These are phyloP conservation scores for Syzygium syzygioides DNA, from an alignment of 441 rosid genomes.

Conservation along the genomic window DNA sequence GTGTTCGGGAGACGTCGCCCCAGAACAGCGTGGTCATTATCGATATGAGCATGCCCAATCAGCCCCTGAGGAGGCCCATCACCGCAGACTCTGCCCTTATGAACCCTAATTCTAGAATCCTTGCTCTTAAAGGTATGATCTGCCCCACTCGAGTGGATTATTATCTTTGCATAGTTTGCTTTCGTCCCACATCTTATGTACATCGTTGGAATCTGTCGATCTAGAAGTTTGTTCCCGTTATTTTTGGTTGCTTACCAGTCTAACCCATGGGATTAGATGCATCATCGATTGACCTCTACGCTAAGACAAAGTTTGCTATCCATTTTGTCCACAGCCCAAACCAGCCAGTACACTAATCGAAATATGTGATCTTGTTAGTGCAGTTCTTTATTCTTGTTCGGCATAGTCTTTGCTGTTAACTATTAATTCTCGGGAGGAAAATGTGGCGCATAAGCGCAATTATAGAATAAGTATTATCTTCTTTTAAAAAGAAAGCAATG, in stretches of 20 bases:
- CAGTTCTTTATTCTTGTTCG: neutral
- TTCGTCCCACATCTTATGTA: neutral
- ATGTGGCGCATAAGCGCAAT: neutral
- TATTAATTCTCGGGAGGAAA: neutral
- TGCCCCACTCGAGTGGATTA: neutral
- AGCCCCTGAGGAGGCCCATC: conserved; percentile 22
- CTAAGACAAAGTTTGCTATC: neutral
- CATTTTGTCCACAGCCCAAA: neutral
- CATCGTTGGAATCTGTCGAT: neutral
- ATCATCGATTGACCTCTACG: neutral
- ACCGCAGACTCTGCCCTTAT: conserved; percentile 26
- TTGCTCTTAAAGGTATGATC: conserved; percentile 19
- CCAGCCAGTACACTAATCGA: neutral
- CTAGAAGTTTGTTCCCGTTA: neutral
- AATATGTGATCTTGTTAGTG: neutral
- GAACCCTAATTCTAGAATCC: conserved; percentile 25
- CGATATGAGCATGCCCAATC: conserved; percentile 24
- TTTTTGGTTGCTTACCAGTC: neutral
- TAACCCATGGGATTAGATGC: neutral
- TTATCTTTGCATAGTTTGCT: neutral
- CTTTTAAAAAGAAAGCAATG: neutral
- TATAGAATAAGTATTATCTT: neutral
- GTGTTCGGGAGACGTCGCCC: conserved; percentile 34
- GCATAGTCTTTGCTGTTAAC: neutral
- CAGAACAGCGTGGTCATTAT: conserved; percentile 25